phyloP scores from a whole-genome alignment of 305 asterid species.

The Fraxinus nigra region DNA sequence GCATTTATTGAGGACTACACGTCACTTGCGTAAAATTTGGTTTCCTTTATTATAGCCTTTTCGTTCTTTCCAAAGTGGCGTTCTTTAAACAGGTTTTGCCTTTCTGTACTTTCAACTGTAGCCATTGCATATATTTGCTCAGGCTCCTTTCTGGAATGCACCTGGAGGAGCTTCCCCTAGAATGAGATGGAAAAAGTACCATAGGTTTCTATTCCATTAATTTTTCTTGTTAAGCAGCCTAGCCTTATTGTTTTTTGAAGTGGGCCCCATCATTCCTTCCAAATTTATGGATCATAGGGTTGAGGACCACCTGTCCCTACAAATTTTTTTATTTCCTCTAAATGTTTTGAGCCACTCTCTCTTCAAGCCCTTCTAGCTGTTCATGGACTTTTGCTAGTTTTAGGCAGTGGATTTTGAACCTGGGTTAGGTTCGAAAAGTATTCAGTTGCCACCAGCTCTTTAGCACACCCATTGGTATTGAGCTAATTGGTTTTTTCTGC shows the following conservation, averaged over 20 bases:
- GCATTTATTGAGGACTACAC: conserved; percentile 7
- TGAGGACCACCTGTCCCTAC: not conserved
- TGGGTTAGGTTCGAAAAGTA: not conserved
- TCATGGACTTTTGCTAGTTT: not conserved
- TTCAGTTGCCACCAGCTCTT: not conserved
- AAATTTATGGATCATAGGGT: not conserved
- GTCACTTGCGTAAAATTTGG: not conserved
- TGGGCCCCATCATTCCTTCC: not conserved
- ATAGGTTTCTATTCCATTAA: not conserved
- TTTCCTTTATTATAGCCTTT: conserved; percentile 7
- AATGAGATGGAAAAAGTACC: not conserved
- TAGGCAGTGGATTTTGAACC: not conserved
- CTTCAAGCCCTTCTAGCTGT: not conserved
- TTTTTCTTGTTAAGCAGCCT: not conserved
- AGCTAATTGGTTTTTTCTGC: not conserved
- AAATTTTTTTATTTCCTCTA: not conserved
- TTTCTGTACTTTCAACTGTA: not conserved
- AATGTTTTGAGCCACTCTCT: not conserved
- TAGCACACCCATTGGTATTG: not conserved
- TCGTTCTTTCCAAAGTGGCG: not conserved
- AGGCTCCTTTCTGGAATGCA: not conserved
- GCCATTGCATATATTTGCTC: not conserved
- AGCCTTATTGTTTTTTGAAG: not conserved
- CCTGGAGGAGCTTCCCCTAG: not conserved
- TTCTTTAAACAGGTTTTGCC: not conserved